Percentiles rank a stretch among this genome's conserved stretches.
Evolutionary conservation across 2,329 filamentous ascomycete species (phyloP).

Genomic region (Aureobasidium sp.): DNA sequence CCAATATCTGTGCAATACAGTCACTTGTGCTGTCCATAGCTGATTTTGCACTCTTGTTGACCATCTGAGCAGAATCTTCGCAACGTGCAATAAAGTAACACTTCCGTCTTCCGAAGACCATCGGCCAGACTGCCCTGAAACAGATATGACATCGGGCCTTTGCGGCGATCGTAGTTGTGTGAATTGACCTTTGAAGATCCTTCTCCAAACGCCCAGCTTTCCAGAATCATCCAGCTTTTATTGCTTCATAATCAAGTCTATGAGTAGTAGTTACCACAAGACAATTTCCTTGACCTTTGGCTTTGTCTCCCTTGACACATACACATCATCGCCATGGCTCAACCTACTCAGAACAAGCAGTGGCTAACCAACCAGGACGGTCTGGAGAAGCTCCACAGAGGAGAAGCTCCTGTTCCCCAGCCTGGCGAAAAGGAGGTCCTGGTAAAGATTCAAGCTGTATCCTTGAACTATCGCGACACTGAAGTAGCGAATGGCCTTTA

Average conservation of each 20-base stretch:
- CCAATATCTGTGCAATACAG: not conserved
- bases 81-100: not conserved
- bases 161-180: not conserved
- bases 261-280: not conserved
- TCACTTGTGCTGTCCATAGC: not conserved
- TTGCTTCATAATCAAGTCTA: slow-evolving; percentile 7
- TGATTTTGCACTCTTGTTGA: too few relatives aligned
- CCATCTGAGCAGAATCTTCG: not conserved
- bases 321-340: slow-evolving; percentile 15
- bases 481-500: slow-evolving; percentile 61
- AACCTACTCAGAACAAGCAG: slow-evolving; percentile 27
- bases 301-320: not conserved
- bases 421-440: slow-evolving; percentile 36
- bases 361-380: slow-evolving; percentile 39
- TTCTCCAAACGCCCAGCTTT: slow-evolving; percentile 4
- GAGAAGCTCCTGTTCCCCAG: slow-evolving; percentile 17
- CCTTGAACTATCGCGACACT: slow-evolving; percentile 47
- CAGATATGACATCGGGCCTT: not conserved
- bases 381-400: slow-evolving; percentile 34
- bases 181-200: too few relatives aligned
- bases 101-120: not conserved
- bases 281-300: not conserved
- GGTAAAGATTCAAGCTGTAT: slow-evolving; percentile 46
- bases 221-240: not conserved
- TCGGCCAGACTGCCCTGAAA: not conserved